phyloP scores from a whole-genome alignment of 2,329 filamentous ascomycete genomes.

The Alternaria arborescens region DNA sequence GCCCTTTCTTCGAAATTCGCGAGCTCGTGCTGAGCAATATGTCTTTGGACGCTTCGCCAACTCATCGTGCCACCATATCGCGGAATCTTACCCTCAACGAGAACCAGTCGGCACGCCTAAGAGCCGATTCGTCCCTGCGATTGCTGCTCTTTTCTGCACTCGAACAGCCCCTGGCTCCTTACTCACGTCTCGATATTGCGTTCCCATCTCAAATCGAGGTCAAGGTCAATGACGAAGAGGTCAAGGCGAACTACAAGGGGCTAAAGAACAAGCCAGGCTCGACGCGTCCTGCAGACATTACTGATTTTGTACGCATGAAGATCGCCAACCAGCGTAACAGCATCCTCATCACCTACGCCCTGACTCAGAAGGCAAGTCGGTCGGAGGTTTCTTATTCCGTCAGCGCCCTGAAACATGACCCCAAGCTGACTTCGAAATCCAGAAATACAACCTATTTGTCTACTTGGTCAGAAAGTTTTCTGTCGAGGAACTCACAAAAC shows the following conservation, averaged over 20 bases:
- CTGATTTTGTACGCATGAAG: slow-evolving; percentile 74
- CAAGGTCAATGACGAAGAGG: slow-evolving; percentile 85
- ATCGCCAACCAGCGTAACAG: slow-evolving; percentile 75
- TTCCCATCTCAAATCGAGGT: slow-evolving; percentile 95
- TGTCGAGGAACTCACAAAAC: slow-evolving; percentile 74
- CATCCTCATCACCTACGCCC: slow-evolving; percentile 87
- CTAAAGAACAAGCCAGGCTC: slow-evolving; percentile 96
- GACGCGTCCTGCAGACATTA: slow-evolving; percentile 92
- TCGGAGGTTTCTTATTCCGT: slow-evolving; percentile 37
- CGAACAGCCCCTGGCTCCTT: slow-evolving; percentile 56
- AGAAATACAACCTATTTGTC: slow-evolving; percentile 65
- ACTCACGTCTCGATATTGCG: slow-evolving; percentile 69
- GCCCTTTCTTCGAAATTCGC: slow-evolving; percentile 83
- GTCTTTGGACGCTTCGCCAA: slow-evolving; percentile 73
- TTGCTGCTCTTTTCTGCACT: slow-evolving; percentile 86
- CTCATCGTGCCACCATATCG: slow-evolving; percentile 65
- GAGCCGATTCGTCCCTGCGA: slow-evolving; percentile 68
- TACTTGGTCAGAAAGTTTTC: slow-evolving; percentile 79
- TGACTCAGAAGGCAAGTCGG: slow-evolving; percentile 80
- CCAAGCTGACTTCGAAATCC: slow-evolving; percentile 26
- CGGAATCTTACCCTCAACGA: slow-evolving; percentile 67
- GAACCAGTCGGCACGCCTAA: slow-evolving; percentile 64
- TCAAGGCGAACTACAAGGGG: slow-evolving; percentile 92
- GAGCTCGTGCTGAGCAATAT: slow-evolving; percentile 70
- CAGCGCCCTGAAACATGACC: background rate